phyloP scores from a whole-genome alignment of 1,139 yeast genomes.

The Kurtzmaniella quercitrusa region DNA sequence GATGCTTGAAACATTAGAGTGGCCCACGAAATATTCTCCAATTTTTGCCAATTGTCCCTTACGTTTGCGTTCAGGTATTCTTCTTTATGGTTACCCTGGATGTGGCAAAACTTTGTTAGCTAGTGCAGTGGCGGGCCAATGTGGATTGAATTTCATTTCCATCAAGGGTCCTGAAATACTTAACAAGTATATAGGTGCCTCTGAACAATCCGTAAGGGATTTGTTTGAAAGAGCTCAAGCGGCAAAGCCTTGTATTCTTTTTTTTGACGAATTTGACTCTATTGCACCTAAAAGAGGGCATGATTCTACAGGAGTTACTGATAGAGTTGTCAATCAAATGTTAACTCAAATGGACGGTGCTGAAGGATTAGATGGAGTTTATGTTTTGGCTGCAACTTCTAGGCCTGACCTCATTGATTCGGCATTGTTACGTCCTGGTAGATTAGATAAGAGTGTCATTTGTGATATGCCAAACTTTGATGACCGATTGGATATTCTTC shows the following conservation, averaged over 20 bases:
- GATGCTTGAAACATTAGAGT: constrained; percentile 82
- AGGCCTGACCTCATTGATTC: constrained; percentile 95
- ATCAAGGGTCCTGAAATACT: constrained; percentile 95
- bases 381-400: constrained; percentile 93
- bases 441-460: constrained; percentile 85
- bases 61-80: constrained; percentile 80
- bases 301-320: constrained; percentile 97
- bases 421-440: constrained; percentile 91
- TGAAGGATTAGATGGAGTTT: constrained; percentile 94
- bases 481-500: constrained; percentile 72
- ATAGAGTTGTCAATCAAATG: constrained; percentile 94
- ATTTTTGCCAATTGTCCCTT: constrained; percentile 86
- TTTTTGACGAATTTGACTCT: constrained; percentile 95
- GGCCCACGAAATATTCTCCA: constrained; percentile 97
- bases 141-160: constrained; percentile 90
- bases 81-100: constrained; percentile 94
- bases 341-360: constrained; percentile 99
- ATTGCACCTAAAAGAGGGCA: constrained; percentile 98
- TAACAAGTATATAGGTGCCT: constrained; percentile 95
- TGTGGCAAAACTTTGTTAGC: constrained; percentile 95
- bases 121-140: constrained; percentile 89
- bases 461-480: constrained; percentile 78
- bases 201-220: constrained; percentile 92
- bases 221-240: constrained; percentile 91
- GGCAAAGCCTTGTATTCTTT: constrained; percentile 89